phyloP scores from a whole-genome alignment of 164 flowering plant species.

The Hamamelis virginiana region DNA sequence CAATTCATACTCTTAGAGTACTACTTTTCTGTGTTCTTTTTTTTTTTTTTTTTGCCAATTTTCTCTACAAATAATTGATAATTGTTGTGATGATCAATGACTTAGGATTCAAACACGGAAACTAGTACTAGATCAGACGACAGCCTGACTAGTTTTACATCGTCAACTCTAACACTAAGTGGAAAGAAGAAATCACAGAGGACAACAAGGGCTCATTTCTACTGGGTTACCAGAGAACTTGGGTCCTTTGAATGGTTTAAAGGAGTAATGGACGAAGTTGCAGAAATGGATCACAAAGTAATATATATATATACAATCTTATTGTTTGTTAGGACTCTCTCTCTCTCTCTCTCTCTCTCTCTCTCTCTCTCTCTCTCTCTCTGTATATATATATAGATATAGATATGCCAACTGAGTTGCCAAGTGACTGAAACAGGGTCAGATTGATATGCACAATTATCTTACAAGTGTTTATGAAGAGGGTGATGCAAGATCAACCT shows the following conservation, averaged over 20 bases:
- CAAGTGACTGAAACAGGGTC: slow-evolving; percentile 49
- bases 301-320: no score
- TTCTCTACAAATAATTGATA: neutral
- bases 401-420: no score
- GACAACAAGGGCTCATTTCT: slow-evolving; percentile 77
- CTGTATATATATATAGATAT: no score
- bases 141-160: slow-evolving; percentile 60
- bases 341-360: no score
- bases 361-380: no score
- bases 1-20: neutral
- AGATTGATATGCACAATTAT: slow-evolving; percentile 91
- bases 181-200: slow-evolving; percentile 58
- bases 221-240: slow-evolving; percentile 96
- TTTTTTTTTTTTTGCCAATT: neutral
- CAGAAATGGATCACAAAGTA: slow-evolving; percentile 88
- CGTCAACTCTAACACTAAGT: slow-evolving; percentile 39
- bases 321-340: no score
- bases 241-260: slow-evolving; percentile 98
- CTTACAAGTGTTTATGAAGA: slow-evolving; percentile 97
- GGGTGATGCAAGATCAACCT: slow-evolving; percentile 93
- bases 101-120: slow-evolving; percentile 74
- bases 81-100: slow-evolving; percentile 2
- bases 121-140: slow-evolving; percentile 66
- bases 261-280: slow-evolving; percentile 94
- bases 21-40: neutral